A percentile compares a stretch with the other conserved stretches of the same genome.
Evolutionary conservation across 2,329 filamentous ascomycete genomes (phyloP).

Genomic region (Diaporthe longicolla): DNA sequence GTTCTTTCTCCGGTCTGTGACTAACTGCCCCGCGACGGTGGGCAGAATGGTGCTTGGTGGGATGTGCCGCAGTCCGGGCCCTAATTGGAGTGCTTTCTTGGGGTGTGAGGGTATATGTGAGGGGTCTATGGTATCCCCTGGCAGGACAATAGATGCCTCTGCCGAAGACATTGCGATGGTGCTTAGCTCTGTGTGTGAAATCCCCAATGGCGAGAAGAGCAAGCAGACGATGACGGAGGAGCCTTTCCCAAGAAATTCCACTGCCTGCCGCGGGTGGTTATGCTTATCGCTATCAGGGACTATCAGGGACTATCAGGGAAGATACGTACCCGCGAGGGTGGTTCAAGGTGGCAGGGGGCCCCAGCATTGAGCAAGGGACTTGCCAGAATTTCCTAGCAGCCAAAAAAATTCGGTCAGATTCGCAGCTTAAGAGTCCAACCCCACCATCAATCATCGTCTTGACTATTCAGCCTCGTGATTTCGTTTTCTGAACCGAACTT

Average conservation of each 20-base stretch:
- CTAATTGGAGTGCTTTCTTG: constrained; percentile 82
- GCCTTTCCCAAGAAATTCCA: constrained; percentile 19
- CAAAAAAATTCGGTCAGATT: constrained; percentile 43
- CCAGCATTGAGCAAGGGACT: constrained; percentile 20
- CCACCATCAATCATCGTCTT: constrained; percentile 26
- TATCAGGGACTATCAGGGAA: constrained; percentile 8
- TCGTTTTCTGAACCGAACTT: not conserved
- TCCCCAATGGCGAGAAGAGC: constrained; percentile 7
- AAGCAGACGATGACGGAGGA: not conserved
- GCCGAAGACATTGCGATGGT: constrained; percentile 60
- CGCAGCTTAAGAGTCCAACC: constrained; percentile 30
- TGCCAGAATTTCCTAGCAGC: constrained; percentile 40
- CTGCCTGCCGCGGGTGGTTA: constrained; percentile 33
- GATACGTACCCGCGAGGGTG: not conserved
- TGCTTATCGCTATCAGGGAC: constrained; percentile 38
- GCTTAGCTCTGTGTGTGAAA: constrained; percentile 4
- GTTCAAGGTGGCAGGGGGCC: constrained; percentile 31
- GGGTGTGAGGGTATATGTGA: constrained; percentile 76
- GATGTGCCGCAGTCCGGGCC: constrained; percentile 86
- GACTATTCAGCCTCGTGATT: constrained; percentile 1
- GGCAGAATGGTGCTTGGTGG: constrained; percentile 81
- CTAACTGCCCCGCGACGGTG: constrained; percentile 76
- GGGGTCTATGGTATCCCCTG: constrained; percentile 81
- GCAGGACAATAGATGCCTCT: constrained; percentile 78
- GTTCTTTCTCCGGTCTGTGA: constrained; percentile 80